Evolutionary conservation across 345 rosid species (phyloP).

Genomic region (Ricinus communis): DNA sequence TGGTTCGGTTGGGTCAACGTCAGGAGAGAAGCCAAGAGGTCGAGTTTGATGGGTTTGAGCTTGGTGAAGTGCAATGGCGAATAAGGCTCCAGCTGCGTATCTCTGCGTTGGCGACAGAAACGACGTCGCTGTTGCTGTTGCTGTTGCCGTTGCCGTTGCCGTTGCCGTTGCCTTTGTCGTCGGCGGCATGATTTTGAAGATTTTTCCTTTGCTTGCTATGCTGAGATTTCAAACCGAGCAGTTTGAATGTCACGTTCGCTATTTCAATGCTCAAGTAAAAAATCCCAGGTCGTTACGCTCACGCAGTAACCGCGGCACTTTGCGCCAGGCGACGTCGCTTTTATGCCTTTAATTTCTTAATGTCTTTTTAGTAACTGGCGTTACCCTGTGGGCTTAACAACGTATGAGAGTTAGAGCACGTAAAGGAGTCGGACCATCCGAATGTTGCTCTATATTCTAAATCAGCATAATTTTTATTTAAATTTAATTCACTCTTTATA

Average conservation of each 20-base stretch:
- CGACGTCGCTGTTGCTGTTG: slow-evolving; percentile 41
- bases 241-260: not conserved
- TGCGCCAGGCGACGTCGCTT: no score
- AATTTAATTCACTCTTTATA: no score
- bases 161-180: slow-evolving; percentile 27
- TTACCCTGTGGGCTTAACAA: no score
- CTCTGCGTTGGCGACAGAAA: slow-evolving; percentile 64
- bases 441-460: no score
- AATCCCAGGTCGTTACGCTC: no score
- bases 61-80: slow-evolving; percentile 78
- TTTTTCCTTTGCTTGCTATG: not conserved
- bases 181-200: slow-evolving; percentile 11
- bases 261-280: no score
- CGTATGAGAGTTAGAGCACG: no score
- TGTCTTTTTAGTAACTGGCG: no score
- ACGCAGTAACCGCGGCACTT: no score
- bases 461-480: no score
- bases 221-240: not conserved
- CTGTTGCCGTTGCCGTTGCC: slow-evolving; percentile 17
- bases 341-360: no score
- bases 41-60: slow-evolving; percentile 85
- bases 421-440: no score
- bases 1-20: slow-evolving; percentile 26
- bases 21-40: slow-evolving; percentile 49
- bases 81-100: slow-evolving; percentile 77